Percentiles rank a stretch among this genome's conserved stretches.
Conservation (phyloP, 2,329 filamentous ascomycete species). For the Aspergillus sp. region DNA sequence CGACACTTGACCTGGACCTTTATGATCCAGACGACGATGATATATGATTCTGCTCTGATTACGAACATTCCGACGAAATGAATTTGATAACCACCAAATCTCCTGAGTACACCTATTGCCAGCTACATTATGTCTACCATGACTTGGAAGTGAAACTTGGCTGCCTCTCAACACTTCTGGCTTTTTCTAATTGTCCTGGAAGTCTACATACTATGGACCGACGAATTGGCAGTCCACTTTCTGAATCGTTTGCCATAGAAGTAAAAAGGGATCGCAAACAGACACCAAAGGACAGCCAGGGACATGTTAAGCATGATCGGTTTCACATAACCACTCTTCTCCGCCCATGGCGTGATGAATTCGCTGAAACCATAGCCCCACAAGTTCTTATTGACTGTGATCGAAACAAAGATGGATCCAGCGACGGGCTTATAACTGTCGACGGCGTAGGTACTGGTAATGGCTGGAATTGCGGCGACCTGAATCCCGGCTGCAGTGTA, state of each 20-base stretch:
- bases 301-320: slow-evolving; percentile 59
- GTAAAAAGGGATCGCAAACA: slow-evolving; percentile 53
- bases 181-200: no score
- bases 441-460: slow-evolving; percentile 55
- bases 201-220: slow-evolving; percentile 49
- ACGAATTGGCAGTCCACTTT: slow-evolving; percentile 51
- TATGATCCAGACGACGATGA: slow-evolving; percentile 45
- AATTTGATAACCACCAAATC: no score
- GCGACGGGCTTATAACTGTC: slow-evolving; percentile 62
- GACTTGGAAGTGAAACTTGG: no score
- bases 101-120: no score
- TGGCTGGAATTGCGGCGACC: slow-evolving; percentile 57
- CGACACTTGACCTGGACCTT: slow-evolving; percentile 39
- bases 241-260: slow-evolving; percentile 56
- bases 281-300: slow-evolving; percentile 50
- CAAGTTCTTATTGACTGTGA: slow-evolving; percentile 61
- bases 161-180: no score
- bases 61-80: neutral
- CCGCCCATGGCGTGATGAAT: slow-evolving; percentile 52
- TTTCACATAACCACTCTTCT: slow-evolving; percentile 46
- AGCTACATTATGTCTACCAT: no score
- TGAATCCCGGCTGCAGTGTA: slow-evolving; percentile 55
- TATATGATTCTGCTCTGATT: slow-evolving; percentile 10
- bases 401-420: slow-evolving; percentile 55
- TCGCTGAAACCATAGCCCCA: slow-evolving; percentile 57